A percentile compares a stretch with the other conserved stretches of the same genome.
phyloP scores from a whole-genome alignment of 2,329 filamentous ascomycete species.

The Sporothrix pallida region DNA sequence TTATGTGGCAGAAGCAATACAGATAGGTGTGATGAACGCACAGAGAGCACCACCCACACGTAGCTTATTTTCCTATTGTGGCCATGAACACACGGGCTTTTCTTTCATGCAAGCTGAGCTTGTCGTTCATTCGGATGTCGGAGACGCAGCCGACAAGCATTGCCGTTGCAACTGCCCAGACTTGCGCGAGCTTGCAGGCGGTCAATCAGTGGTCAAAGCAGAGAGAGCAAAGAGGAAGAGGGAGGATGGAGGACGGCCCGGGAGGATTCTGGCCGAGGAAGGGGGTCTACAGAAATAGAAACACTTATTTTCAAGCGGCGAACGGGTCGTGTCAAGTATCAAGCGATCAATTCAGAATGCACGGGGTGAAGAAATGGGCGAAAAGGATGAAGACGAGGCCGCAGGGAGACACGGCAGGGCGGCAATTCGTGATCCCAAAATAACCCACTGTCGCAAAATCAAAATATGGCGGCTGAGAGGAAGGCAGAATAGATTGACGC shows the following conservation, averaged over 20 bases:
- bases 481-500: background rate
- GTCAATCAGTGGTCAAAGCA: background rate
- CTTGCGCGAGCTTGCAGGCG: background rate
- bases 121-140: background rate
- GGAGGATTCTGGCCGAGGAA: background rate
- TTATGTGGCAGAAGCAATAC: no score
- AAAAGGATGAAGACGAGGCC: background rate
- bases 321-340: background rate
- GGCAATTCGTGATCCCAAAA: constrained; percentile 14
- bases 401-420: constrained; percentile 5
- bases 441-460: background rate
- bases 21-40: no score
- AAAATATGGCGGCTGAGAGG: background rate
- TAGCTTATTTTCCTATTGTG: background rate
- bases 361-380: background rate
- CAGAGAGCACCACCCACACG: background rate
- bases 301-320: background rate
- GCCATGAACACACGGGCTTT: background rate
- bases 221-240: background rate
- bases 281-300: constrained; percentile 8
- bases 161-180: background rate
- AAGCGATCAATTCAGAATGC: background rate
- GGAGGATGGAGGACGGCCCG: background rate
- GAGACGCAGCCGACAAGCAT: background rate
- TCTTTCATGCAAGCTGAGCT: background rate